Base-by-base conservation (phyloP, 129 eudicot genomes). In the Chrysanthemum makinoi region DNA sequence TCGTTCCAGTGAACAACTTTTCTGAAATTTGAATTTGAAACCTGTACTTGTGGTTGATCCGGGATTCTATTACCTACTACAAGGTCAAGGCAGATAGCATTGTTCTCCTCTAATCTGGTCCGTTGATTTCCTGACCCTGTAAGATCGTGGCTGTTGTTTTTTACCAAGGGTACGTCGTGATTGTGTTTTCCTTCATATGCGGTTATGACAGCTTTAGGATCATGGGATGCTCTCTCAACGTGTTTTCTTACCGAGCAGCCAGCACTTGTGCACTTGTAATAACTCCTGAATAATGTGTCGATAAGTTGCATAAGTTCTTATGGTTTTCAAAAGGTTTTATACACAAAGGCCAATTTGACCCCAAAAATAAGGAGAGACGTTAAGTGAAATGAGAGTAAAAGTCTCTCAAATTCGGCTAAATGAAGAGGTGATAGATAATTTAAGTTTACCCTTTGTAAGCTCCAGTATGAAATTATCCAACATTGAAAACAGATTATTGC, bases 181-280 rank as follows among this genome's bases (percentile, higher is more conserved):
- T 89, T 92, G 82, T 92, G 98, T 74, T 92, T 92, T 56, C 96
- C 98, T 69, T 92, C 96, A n/a, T 92, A 92, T 9, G 98, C 91
- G 11, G 98, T 92, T 79, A 92, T 92, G 22, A 92, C 98, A 4
- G 98, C 96, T 85, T 87, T 92, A 7, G 95, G 98, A 66, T 92
- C 98, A 49, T 92, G 96, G 13, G 98, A 89, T 74, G 98, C 98
- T 62, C 98, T 83, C 70, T 92, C 98, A 63, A 92, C 98, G 15
- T 92, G 98, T 70, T 92, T 92, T 77, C 98, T 82, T 61, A 92
- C 98, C 0, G 83, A 89, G 74, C 98, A 92, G 73, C 95, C 96
- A 62, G 84, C 86, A 85, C 81, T 77, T 64, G 98, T 92, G 81
- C 98, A 92, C 79, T 92, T 92, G 91, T 92, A 92, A 77, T 92